phyloP scores from a whole-genome alignment of 2,329 filamentous ascomycete species.

The Talaromyces sp. region DNA sequence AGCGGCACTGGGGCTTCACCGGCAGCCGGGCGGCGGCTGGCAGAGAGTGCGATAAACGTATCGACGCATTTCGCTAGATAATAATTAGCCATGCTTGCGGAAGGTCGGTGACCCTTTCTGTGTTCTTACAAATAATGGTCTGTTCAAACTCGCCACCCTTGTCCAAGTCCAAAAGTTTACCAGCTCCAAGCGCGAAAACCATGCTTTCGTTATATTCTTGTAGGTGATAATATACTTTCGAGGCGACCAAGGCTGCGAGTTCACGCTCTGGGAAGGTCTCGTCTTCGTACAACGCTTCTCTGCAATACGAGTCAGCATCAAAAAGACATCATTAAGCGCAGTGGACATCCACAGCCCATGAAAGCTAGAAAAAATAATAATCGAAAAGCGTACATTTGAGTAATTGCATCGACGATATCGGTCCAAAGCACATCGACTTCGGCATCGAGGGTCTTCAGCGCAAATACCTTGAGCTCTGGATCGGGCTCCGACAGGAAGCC shows the following conservation, averaged over 20 bases:
- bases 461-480: constrained; percentile 88
- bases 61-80: constrained; percentile 80
- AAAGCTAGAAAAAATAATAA: background rate
- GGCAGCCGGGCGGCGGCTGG: constrained; percentile 50
- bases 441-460: constrained; percentile 89
- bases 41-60: constrained; percentile 84
- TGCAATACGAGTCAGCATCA: constrained; percentile 34
- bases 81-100: constrained; percentile 8
- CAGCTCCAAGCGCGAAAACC: constrained; percentile 92
- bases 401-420: constrained; percentile 86
- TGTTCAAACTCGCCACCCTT: constrained; percentile 93
- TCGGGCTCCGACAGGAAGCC: constrained; percentile 95
- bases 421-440: constrained; percentile 98
- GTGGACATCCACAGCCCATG: background rate
- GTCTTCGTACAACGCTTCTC: constrained; percentile 96
- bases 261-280: constrained; percentile 89
- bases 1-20: constrained; percentile 59
- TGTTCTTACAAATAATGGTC: constrained; percentile 77
- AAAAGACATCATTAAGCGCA: background rate
- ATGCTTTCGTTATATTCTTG: constrained; percentile 99
- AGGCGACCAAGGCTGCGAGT: constrained; percentile 86
- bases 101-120: background rate
- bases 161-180: constrained; percentile 91
- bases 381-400: constrained; percentile 70
- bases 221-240: constrained; percentile 98